phyloP scores from a whole-genome alignment of 2,329 filamentous ascomycete species.

The Peltaster fructicola region DNA sequence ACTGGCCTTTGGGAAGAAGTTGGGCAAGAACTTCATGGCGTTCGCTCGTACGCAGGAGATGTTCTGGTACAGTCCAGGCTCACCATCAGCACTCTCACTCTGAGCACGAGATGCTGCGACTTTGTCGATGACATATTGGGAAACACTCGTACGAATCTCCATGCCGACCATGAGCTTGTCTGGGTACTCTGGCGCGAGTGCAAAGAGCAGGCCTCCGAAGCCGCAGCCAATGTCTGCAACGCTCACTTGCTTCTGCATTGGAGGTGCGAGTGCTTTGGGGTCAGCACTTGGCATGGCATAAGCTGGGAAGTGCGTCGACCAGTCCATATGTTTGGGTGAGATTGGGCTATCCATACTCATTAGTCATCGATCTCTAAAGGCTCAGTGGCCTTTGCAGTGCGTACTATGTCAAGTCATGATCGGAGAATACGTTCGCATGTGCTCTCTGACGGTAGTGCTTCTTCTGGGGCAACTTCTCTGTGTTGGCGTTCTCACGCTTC shows the following conservation, averaged over 20 bases:
- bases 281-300: slow-evolving; percentile 25
- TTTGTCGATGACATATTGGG: slow-evolving; percentile 77
- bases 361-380: not conserved
- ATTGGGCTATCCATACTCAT: slow-evolving; percentile 41
- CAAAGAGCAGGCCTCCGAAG: slow-evolving; percentile 80
- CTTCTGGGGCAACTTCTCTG: slow-evolving; percentile 63
- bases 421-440: slow-evolving; percentile 95
- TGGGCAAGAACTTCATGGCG: slow-evolving; percentile 98
- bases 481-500: too few relatives aligned
- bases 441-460: slow-evolving; percentile 92
- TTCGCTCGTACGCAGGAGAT: slow-evolving; percentile 79
- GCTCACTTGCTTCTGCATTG: slow-evolving; percentile 54
- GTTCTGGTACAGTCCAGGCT: slow-evolving; percentile 86
- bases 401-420: slow-evolving; percentile 79
- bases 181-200: slow-evolving; percentile 64
- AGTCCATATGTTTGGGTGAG: slow-evolving; percentile 74
- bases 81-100: slow-evolving; percentile 16
- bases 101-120: slow-evolving; percentile 64
- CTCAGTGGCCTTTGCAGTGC: slow-evolving; percentile 15
- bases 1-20: slow-evolving; percentile 73
- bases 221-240: slow-evolving; percentile 95
- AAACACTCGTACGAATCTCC: slow-evolving; percentile 81
- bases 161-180: slow-evolving; percentile 72
- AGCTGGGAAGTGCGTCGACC: slow-evolving; percentile 66
- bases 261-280: slow-evolving; percentile 1